Base-by-base conservation (phyloP, 2,329 filamentous ascomycete genomes). In the Calonectria pauciramosa region DNA sequence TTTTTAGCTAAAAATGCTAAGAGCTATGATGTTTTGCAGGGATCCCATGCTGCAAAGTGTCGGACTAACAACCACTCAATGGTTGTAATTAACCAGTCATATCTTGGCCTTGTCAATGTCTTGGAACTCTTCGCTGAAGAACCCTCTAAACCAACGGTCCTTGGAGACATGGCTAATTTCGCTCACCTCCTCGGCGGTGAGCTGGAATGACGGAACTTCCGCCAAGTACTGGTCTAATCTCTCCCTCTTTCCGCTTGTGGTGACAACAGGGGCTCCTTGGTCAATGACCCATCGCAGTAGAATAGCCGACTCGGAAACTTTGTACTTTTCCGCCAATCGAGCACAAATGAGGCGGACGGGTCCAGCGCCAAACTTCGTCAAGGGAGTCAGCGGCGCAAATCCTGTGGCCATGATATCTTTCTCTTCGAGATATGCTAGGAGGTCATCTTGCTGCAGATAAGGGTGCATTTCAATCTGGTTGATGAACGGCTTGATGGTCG, bases 391-490 rank as follows among this genome's bases (percentile, higher is more conserved):
- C 0, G 75, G 68, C 13, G 68, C 64, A 56, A 71, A 77, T 11
- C 64, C 73, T 14, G 63, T 59, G 11, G 68, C 66, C 16, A 60
- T 41, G 28, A 77, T 75, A 13, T 44, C 51, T 3, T 76, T 54
- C 9, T 64, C 20, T 26, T 56, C 54, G 32, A 73, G 68, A 34
- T 66, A 78, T 5, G 66, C 38, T 8, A 72, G 20, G 10, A 75
- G 36, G 3, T 76, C 70, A 16, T 13, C 7, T 14, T 74, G 70
- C 11, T 74, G 68, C 6, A 78, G 72, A 32, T 75, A 78, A 20
- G 76, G 76, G 60, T 78, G 76, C 47, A 76, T 34, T 32, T 78
- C 76, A 8, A 78, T 64, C 68, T 78, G 76, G 38, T 75, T 75
- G 8, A 54, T 68, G 1, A 72, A 60, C 10, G 76, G 76, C 47